A percentile compares a stretch with the other conserved stretches of the same genome.
Evolutionary conservation across 805 yeast species (phyloP).

Genomic region (Schizosaccharomyces octosporus): DNA sequence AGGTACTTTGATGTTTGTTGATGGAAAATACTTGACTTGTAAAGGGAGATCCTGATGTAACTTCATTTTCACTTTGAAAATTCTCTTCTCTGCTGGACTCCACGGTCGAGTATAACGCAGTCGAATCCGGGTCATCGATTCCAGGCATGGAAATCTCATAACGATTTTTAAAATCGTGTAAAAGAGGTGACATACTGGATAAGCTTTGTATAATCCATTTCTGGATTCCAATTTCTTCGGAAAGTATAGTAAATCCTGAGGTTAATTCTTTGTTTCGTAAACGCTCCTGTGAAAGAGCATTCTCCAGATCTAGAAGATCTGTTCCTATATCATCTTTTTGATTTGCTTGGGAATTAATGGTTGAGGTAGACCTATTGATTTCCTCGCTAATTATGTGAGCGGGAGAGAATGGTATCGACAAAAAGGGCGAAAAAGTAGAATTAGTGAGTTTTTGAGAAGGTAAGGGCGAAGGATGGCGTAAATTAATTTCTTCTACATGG

Average conservation of each 20-base stretch:
- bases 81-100: too few relatives aligned
- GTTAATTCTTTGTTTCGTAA: neutral
- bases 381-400: too few relatives aligned
- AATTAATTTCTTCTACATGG: too few relatives aligned
- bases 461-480: too few relatives aligned
- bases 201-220: neutral
- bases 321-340: too few relatives aligned
- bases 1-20: too few relatives aligned
- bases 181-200: neutral
- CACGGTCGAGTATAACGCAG: neutral
- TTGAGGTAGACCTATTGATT: too few relatives aligned
- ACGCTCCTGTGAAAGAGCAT: neutral
- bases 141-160: neutral
- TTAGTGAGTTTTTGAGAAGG: too few relatives aligned
- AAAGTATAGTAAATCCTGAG: neutral
- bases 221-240: neutral
- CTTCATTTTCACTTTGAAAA: neutral
- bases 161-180: neutral
- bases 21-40: neutral
- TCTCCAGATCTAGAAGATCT: neutral
- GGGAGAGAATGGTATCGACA: too few relatives aligned
- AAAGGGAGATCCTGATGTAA: neutral
- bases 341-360: too few relatives aligned
- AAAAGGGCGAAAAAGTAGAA: too few relatives aligned
- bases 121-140: neutral